These are phyloP conservation scores for Cystobasidium slooffiae DNA, from an alignment of 1,284 basidiomycete species.

Conservation along the genomic window DNA sequence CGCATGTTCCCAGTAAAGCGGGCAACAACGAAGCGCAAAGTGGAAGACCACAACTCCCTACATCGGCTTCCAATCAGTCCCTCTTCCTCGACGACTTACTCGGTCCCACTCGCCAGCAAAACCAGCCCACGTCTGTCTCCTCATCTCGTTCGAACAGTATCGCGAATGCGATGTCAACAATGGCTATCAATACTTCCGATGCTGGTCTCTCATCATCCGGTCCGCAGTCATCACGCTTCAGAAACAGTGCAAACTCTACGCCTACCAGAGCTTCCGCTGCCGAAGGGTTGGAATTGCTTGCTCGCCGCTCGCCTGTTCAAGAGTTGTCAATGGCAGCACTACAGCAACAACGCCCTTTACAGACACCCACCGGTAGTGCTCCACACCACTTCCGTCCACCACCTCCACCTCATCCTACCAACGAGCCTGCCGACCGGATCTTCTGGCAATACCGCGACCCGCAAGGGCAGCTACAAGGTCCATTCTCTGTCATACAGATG, in stretches of 20 bases:
- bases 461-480: constrained; percentile 62
- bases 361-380: constrained; percentile 9
- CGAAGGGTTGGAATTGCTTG: constrained; percentile 38
- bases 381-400: constrained; percentile 45
- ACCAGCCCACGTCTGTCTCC: constrained; percentile 13
- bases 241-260: constrained; percentile 10
- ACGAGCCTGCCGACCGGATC: constrained; percentile 37
- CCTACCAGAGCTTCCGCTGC: constrained; percentile 25
- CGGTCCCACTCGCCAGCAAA: constrained; percentile 22
- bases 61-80: constrained; percentile 17
- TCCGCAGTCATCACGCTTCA: background rate
- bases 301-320: constrained; percentile 39
- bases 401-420: constrained; percentile 27
- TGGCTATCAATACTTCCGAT: background rate
- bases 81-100: constrained; percentile 36
- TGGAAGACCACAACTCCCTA: constrained; percentile 2
- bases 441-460: constrained; percentile 53
- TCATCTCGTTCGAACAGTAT: constrained; percentile 30
- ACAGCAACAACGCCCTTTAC: constrained; percentile 34
- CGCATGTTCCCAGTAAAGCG: background rate
- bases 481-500: constrained; percentile 88
- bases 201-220: background rate
- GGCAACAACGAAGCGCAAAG: background rate
- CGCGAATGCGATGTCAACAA: constrained; percentile 6
- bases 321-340: constrained; percentile 40